These are phyloP conservation scores for Cicer bijugum DNA, from an alignment of 306 rosid species.

Conservation along the genomic window DNA sequence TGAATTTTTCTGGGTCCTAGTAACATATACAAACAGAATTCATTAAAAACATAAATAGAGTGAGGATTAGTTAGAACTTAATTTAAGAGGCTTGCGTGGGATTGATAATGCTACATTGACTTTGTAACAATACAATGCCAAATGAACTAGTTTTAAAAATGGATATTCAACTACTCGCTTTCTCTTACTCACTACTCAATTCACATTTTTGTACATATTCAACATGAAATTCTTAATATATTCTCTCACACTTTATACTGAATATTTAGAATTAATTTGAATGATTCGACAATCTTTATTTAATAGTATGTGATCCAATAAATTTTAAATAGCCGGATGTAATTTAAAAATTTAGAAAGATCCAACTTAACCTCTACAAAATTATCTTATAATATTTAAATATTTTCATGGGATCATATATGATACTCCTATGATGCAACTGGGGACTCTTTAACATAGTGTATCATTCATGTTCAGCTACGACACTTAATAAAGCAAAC, in stretches of 20 bases:
- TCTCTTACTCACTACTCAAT: neutral
- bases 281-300: accelerated
- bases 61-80: conserved; percentile 42
- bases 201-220: too few species aligned
- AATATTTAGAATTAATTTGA: too few species aligned
- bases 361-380: too few species aligned
- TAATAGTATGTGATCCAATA: too few species aligned
- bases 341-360: too few species aligned
- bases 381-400: too few species aligned
- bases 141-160: conserved; percentile 10
- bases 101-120: conserved; percentile 61
- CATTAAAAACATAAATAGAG: conserved; percentile 17
- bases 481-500: conserved; percentile 58
- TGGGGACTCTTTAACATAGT: too few species aligned
- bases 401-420: too few species aligned
- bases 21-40: conserved; percentile 11
- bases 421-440: too few species aligned
- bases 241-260: too few species aligned
- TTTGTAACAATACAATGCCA: conserved; percentile 44
- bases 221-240: too few species aligned
- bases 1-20: neutral
- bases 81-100: conserved; percentile 48
- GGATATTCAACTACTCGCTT: conserved; percentile 74
- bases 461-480: conserved; percentile 52
- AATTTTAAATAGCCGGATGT: too few species aligned